Evolutionary conservation across 495 filamentous ascomycete species (phyloP), one percentile per base, ranked within the genome.

Genomic region (Echria macrotheca): DNA sequence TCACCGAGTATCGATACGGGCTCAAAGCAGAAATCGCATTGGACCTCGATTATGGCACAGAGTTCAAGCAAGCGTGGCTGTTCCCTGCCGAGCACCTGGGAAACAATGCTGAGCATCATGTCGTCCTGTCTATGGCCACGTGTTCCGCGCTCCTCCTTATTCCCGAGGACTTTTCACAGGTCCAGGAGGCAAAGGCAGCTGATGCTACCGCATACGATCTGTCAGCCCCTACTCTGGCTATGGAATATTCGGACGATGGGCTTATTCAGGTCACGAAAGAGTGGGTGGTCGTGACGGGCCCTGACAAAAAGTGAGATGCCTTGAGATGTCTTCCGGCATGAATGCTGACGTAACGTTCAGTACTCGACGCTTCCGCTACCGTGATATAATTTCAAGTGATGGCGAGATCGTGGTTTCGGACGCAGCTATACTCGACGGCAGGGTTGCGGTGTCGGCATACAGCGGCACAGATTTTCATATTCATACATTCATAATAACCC

Each of bases 1-100:
- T 94, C 4, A 75, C 79, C 18, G 87, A 94, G 56, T 70, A 87
- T 43, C 73, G 86, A 53, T 75, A 83, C 61, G 87, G 89, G 5
- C 64, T 87, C 23, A 80, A 86, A 55, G 88, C 85, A 11, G 75
- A 73, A 41, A 79, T 84, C 49, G 78, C 75, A 2, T 41, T 83
- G 8, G 72, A 77, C 3, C 68, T 82, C 25, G 71, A 74, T 7
- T 72, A 68, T 29, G 57, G 58, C 2, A 59, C 55, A 4, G 68
- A 64, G 2, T 64, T 79, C 12, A 66, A 66, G 50, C 54, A 64
- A 25, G 65, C 66, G 21, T 79, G 76, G 76, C 58, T 70, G 11
- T 59, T 78, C 14, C 61, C 64, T 19, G 55, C 47, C 38, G 53
- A 28, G 15, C 46, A 50, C 11, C 47, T 19, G 5, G 43, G 8